Base-by-base conservation (phyloP, 2,329 filamentous ascomycete species). In the Penicillium sp. region DNA sequence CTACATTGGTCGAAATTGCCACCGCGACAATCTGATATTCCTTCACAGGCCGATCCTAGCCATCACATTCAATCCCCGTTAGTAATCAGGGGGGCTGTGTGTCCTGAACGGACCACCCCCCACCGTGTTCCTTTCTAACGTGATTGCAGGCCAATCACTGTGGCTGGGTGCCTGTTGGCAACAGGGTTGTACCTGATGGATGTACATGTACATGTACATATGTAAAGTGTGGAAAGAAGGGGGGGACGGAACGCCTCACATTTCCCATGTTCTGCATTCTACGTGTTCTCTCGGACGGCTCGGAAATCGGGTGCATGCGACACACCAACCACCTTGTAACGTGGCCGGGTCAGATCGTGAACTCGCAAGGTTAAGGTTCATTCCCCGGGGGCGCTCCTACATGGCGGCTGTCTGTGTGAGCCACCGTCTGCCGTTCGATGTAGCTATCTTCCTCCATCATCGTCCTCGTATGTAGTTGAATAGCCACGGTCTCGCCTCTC, bases 61-160 rank as follows among this genome's bases (percentile, higher is more conserved):
- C 27, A 20, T 48, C 27, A 26, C 17, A 40, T 34, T 51, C 32
- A 39, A 34, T 17, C 21, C 15, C 7, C 17, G n/a, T 49, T 49
- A 46, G 41, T 52, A 44, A 52, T 55, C 52, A 42, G 37, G 37
- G 34, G 51, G 49, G 49, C 46, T 47, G 49, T 55, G 52, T 40
- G 26, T 20, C 24, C n/a, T 5, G 23, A 26, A 3, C 18, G 24
- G 39, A 24, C 30, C 13, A 34, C 21, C 37, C n/a, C 7, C 21
- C 34, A 21, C 40, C 27, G 17, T n/a, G 21, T 27, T 29, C 5
- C 18, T 17, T 29, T 42, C 26, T 20, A 36, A 24, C 39, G 32
- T 49, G 40, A 37, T 41, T 20, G 5, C 15, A 13, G n/a, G 29
- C 47, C 49, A 51, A 53, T 56, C 30, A 30, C 9, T 32, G 23